Conservation (phyloP, 495 filamentous ascomycete genomes). For the Chaetomium fimeti region DNA sequence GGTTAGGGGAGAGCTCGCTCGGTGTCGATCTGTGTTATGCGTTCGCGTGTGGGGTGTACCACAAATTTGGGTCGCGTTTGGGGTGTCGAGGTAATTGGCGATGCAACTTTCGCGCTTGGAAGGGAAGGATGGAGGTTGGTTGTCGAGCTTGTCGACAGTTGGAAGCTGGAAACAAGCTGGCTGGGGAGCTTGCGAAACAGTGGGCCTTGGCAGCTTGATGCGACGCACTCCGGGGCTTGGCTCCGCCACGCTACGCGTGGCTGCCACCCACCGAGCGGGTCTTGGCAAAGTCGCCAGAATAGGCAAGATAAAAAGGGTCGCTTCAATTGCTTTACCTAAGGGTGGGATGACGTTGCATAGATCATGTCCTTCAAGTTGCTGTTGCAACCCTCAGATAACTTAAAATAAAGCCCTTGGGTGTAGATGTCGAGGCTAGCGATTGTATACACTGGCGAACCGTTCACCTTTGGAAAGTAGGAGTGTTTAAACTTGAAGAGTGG, state of each 20-base stretch:
- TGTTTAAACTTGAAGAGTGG: no score
- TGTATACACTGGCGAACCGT: no score
- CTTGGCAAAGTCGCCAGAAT: background rate
- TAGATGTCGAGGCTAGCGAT: no score
- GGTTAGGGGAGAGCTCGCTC: no score
- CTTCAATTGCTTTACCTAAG: no score
- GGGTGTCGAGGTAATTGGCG: background rate
- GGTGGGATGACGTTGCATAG: background rate
- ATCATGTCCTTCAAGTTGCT: background rate
- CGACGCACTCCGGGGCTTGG: background rate
- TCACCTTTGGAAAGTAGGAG: no score
- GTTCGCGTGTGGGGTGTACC: no score
- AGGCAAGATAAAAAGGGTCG: no score
- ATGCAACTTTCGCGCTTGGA: background rate
- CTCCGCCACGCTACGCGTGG: conserved; percentile 5
- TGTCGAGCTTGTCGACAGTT: background rate
- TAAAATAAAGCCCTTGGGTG: no score
- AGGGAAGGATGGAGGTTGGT: background rate
- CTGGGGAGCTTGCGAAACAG: conserved; percentile 19
- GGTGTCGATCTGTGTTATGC: no score
- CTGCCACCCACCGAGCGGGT: background rate
- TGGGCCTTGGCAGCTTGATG: conserved; percentile 10
- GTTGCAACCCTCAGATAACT: background rate
- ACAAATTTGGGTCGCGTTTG: background rate
- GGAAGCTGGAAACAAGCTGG: conserved; percentile 12